Base-by-base conservation (phyloP, 805 yeast genomes). In the Naumovozyma castellii region DNA sequence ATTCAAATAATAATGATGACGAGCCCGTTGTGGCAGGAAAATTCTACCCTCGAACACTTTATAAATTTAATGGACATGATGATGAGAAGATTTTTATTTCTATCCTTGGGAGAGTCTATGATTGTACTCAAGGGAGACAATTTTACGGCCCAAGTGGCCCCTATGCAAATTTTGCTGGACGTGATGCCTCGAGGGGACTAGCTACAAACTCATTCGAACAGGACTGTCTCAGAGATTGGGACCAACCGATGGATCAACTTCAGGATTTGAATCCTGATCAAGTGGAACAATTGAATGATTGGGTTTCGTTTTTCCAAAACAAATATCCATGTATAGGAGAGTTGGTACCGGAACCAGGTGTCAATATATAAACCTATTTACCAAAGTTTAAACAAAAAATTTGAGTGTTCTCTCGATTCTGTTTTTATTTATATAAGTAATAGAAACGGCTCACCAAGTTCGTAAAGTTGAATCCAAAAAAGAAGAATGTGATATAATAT, bases 91-190 rank as follows among this genome's bases (percentile, higher is more conserved):
- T 90, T n/a, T 82, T 80, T 54, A 74, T 90, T 45, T 92, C 85
- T 0, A 85, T 90, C n/a, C 76, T 72, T 49, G 94, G 95, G 1
- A 79, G 71, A 18, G 95, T 90, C 2, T 90, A 73, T 53, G 96
- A 90, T 54, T 94, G 86, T 16, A 67, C 84, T 4, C 67, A 69
- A 9, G 94, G 94, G 0, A 75, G 88, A 47, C 73, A 75, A 35
- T 88, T 90, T 57, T 90, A 90, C 61, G 97, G 97, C 0, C 97
- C 97, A 5, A 84, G 90, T 22, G 97, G 97, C 0, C 95, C 96
- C 0, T 90, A 90, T 63, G 78, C 84, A 33, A 85, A 84, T 56
- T 90, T 90, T 69, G 97, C 97, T 0, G 97, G 97, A 1, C 81
- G 84, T 49, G 97, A 90, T 64, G 97, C 97, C 3, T 81, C 94